Base-by-base conservation (phyloP, 768 basidiomycete species). In the Strobilomyces echinocephalus region DNA sequence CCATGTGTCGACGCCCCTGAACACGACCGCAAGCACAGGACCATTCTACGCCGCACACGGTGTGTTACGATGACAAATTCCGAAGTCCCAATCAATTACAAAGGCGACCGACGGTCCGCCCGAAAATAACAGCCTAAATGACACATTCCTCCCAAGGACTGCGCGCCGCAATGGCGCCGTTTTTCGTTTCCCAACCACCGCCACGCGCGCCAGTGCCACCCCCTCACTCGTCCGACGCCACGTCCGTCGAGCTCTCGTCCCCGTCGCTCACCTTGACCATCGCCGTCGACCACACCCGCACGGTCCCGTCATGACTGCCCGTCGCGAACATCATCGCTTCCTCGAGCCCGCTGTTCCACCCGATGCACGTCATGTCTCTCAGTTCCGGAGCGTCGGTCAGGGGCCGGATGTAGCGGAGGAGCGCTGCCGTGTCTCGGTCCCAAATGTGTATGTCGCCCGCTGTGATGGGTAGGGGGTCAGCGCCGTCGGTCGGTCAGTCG, bases 401-500 rank as follows among this genome's bases (percentile, higher is more conserved):
- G 4, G 82, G 77, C 4, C 78, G 81, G 45, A 91, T 74, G 54
- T 84, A 79, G 50, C 88, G 87, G 4, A 91, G 71, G 8, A 90
- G 68, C 9, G 81, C 76, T 3, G 80, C 90, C 12, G 85, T 85
- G 69, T 90, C 88, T 50, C 83, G 82, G 61, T 92, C 90, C 90
- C 90, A 92, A 24, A 91, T 83, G 59, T 88, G 85, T 14, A 92
- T 87, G 56, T 90, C 85, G 1, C 89, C 90, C 57, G 79, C 88
- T 90, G 56, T 1, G 12, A 26, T 4, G 10, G 8, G n/a, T 5
- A 30, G n/a, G 14, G 7, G 7, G n/a, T 45, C 8, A 45, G 43
- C 16, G 14, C 18, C 6, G 42, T 15, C 30, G 42, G 5, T 24
- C 24, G 24, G 24, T 24, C 24, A 4, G 24, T 24, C 24, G 24